Evolutionary conservation across 306 rosid genomes (phyloP).

Genomic region (Prunus kanzakura): DNA sequence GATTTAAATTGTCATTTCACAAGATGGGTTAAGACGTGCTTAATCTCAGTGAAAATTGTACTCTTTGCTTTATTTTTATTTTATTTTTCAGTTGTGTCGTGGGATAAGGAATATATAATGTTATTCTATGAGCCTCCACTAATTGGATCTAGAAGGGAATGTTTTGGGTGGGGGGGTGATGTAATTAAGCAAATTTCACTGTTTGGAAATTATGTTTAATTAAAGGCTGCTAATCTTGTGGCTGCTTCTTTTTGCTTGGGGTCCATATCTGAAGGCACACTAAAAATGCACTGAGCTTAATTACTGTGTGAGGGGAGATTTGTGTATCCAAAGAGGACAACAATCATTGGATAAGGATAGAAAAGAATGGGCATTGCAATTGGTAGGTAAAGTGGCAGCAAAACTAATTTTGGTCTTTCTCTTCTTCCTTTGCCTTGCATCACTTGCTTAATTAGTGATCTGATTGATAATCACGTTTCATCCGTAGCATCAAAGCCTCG

Average conservation of each 20-base stretch:
- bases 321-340: constrained; percentile 28
- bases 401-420: constrained; percentile 8
- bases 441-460: constrained; percentile 10
- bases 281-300: constrained; percentile 42
- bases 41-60: neutral
- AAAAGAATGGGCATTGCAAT: constrained; percentile 22
- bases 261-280: constrained; percentile 37
- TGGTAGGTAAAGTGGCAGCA: constrained; percentile 55
- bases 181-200: constrained; percentile 14
- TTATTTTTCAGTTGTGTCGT: neutral
- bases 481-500: no score
- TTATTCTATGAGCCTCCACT: constrained; percentile 23
- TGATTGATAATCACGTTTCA: neutral
- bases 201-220: neutral
- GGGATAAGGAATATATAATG: constrained; percentile 4
- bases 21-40: neutral
- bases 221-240: no score
- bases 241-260: neutral
- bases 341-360: constrained; percentile 23
- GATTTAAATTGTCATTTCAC: neutral
- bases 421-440: constrained; percentile 34
- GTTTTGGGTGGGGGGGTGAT: constrained; percentile 25
- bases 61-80: neutral
- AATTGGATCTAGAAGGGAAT: constrained; percentile 22
- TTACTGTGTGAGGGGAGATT: constrained; percentile 23